Base-by-base conservation (phyloP, 1,284 basidiomycete species). In the Trichosporon inkin region DNA sequence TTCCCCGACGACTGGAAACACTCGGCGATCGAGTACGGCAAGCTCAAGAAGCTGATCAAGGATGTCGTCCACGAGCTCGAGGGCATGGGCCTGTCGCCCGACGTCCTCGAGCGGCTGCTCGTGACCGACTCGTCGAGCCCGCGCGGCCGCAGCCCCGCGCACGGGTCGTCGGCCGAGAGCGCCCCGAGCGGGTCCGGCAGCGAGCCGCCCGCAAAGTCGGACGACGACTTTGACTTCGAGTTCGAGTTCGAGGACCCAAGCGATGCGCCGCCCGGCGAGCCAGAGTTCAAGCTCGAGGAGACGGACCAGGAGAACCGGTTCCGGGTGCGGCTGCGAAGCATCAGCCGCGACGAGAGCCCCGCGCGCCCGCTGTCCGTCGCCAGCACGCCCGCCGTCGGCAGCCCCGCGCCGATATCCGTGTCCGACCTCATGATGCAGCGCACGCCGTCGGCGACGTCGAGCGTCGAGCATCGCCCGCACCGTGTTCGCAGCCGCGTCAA, bases 1-100 rank as follows among this genome's bases (percentile, higher is more conserved):
- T 77, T 80, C 55, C 78, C 78, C 2, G 66, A 71, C n/a, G 77
- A 80, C 53, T 79, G 77, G 78, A 75, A 73, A 58, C 70, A 73
- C 65, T 82, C 86, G 22, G 88, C 90, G 0, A 88, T 97, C 60
- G 88, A 94, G 71, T 97, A 97, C 74, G 83, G 89, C 47, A 85
- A 88, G 81, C 86, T 98, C 65, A 97, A 98, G 79, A 93, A 92
- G 71, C 82, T 96, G 55, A 92, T 98, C 72, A 91, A 92, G 69
- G 84, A 88, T 73, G 86, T 94, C 51, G 90, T 89, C 0, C 79
- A 81, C 16, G 93, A 98, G 76, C 85, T 98, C 32, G 82, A 85
- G 8, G 82, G 84, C 7, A 81, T 94, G 55, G 93, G 92, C 8
- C 81, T 95, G 4, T 84, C 84, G 51, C 88, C 82, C 0, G 79